Conservation (phyloP, 805 yeast genomes). For the Danielia oregonensis region DNA sequence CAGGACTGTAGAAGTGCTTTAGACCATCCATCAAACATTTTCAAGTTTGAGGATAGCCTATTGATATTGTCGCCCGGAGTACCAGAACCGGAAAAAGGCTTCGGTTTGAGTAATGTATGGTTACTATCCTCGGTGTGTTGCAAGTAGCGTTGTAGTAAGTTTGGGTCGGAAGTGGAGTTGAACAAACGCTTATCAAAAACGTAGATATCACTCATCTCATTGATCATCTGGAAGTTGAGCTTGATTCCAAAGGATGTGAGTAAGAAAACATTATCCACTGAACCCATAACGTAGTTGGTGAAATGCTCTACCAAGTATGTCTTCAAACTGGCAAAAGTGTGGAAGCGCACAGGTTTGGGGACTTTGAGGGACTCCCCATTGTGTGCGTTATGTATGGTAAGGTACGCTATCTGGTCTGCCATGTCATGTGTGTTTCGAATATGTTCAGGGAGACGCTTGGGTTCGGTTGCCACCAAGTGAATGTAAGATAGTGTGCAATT, state of each 20-base stretch:
- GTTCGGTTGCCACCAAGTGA: too few relatives aligned
- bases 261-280: constrained; percentile 40
- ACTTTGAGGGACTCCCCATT: constrained; percentile 30
- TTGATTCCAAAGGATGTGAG: constrained; percentile 65
- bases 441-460: too few relatives aligned
- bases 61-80: constrained; percentile 11
- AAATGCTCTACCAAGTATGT: constrained; percentile 26
- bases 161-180: constrained; percentile 21
- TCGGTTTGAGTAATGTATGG: background rate
- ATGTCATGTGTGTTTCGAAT: too few relatives aligned
- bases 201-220: constrained; percentile 53
- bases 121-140: constrained; percentile 9
- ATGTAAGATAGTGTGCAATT: too few relatives aligned
- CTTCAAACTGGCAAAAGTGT: constrained; percentile 31
- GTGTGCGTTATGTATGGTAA: constrained; percentile 36
- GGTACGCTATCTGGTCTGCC: constrained; percentile 13
- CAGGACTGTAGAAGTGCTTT: constrained; percentile 43
- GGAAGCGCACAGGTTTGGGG: constrained; percentile 41
- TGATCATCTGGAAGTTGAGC: constrained; percentile 49
- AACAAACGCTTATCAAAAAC: constrained; percentile 63
- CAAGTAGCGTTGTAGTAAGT: constrained; percentile 5
- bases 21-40: constrained; percentile 50
- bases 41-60: constrained; percentile 31
- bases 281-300: constrained; percentile 17
- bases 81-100: background rate